Base-by-base conservation (phyloP, 192 early-diverging fungal genomes). In the Phlyctochytrium bullatum region DNA sequence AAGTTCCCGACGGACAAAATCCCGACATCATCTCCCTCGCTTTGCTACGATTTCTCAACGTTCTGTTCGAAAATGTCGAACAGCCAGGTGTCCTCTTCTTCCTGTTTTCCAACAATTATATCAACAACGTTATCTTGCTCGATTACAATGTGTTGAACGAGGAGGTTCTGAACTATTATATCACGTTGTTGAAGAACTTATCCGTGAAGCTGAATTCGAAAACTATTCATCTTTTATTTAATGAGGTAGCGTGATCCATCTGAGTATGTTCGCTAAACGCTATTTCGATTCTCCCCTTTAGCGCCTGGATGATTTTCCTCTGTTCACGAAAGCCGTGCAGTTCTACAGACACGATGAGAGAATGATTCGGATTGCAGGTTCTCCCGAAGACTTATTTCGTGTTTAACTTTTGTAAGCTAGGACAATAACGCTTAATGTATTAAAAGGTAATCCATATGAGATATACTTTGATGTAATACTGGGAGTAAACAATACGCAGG, bases 311-410 rank as follows among this genome's bases (percentile, higher is more conserved):
- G 68, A 74, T 62, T 78, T 85, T 72, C 86, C 85, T n/a, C 76
- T 85, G 47, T 91, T 88, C 61, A 85, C 85, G 0, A 83, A 87
- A 20, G 86, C 88, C 40, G 80, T 89, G 53, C 66, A 72, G 36
- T 83, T 86, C 62, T 88, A 86, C 62, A 80, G 86, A 65, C 88
- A 88, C 40, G 78, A 87, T 10, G 88, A 91, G 52, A 77, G 80
- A 62, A 90, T 91, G 88, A 82, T 89, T 16, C 81, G 88, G 31
- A 86, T 87, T 16, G 84, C n/a, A n/a, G n/a, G n/a, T n/a, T n/a
- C n/a, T n/a, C n/a, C n/a, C n/a, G n/a, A n/a, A n/a, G n/a, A n/a
- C n/a, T n/a, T n/a, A n/a, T n/a, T n/a, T n/a, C n/a, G n/a, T n/a
- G n/a, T n/a, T n/a, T n/a, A n/a, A n/a, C n/a, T n/a, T n/a, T n/a